Conservation (phyloP, 2,329 filamentous ascomycete species). For the Exophiala aquamarina region DNA sequence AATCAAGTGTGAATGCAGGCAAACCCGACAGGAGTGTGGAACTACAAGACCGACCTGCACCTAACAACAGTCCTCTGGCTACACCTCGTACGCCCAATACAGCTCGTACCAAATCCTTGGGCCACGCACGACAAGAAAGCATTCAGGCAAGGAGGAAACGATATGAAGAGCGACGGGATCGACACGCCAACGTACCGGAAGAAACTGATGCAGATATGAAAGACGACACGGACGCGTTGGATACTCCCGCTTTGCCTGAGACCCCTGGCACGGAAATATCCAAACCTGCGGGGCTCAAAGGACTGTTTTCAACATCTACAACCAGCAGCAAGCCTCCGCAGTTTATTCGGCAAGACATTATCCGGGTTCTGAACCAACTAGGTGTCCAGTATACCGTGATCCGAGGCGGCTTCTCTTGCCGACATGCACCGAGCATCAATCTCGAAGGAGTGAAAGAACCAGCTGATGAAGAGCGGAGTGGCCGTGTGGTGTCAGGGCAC, state of each 20-base stretch:
- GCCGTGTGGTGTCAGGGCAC: conserved; percentile 56
- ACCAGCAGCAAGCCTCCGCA: conserved; percentile 88
- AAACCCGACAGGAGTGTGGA: conserved; percentile 37
- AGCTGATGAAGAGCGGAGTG: conserved; percentile 45
- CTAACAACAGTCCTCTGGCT: conserved; percentile 52
- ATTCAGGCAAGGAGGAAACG: conserved; percentile 81
- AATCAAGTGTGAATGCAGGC: conserved; percentile 56
- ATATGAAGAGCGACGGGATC: conserved; percentile 59
- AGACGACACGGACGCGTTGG: conserved; percentile 51
- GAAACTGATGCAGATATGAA: conserved; percentile 82
- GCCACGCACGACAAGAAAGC: conserved; percentile 85
- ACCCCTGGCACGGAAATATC: conserved; percentile 68
- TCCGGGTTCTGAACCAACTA: conserved; percentile 81
- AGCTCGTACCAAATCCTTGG: conserved; percentile 79
- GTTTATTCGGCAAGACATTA: conserved; percentile 85
- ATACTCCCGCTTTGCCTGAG: conserved; percentile 44
- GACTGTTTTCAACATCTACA: conserved; percentile 93
- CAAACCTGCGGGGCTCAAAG: conserved; percentile 94
- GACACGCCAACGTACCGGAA: conserved; percentile 79
- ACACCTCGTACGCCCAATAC: conserved; percentile 60
- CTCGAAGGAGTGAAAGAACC: conserved; percentile 68
- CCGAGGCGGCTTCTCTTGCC: conserved; percentile 87
- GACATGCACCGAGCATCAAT: conserved; percentile 86
- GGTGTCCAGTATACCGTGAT: conserved; percentile 92
- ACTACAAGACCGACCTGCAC: conserved; percentile 49